Conservation (phyloP, 2,329 filamentous ascomycete genomes). For the Xylaria polymorpha region DNA sequence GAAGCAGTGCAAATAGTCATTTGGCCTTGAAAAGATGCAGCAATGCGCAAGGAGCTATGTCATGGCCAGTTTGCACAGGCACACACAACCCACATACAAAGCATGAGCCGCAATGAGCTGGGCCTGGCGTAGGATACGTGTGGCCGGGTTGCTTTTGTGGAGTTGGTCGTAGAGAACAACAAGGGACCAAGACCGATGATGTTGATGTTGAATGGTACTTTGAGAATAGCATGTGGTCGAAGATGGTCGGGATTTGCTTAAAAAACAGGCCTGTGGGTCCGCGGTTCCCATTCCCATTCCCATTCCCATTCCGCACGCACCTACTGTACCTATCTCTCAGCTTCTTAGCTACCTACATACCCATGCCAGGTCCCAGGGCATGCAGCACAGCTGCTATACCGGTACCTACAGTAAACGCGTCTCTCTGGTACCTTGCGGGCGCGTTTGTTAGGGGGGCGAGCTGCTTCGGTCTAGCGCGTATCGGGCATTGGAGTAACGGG, state of each 20-base stretch:
- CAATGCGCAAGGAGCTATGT: constrained; percentile 7
- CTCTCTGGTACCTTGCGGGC: constrained; percentile 5
- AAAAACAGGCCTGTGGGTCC: constrained; percentile 1
- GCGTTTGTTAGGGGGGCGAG: constrained; percentile 24
- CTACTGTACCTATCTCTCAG: too few species aligned
- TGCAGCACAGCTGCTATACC: not conserved
- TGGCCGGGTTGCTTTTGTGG: not conserved
- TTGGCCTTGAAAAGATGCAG: not conserved
- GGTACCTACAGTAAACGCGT: constrained; percentile 26
- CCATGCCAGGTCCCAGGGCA: not conserved
- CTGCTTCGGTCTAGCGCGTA: not conserved
- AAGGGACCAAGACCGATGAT: not conserved
- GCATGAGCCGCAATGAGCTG: not conserved
- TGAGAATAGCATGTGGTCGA: constrained; percentile 5
- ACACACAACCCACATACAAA: not conserved
- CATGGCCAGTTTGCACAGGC: not conserved
- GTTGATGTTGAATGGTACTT: constrained; percentile 5
- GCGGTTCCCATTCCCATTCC: not conserved
- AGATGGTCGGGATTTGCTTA: not conserved
- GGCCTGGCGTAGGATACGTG: not conserved
- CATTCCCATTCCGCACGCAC: not conserved
- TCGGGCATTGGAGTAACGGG: not conserved
- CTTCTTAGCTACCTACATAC: too few species aligned
- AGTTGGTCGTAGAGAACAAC: constrained; percentile 4
- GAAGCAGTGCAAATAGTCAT: constrained; percentile 1